Base-by-base conservation (phyloP, 2,329 filamentous ascomycete species). In the Cordyceps militaris region DNA sequence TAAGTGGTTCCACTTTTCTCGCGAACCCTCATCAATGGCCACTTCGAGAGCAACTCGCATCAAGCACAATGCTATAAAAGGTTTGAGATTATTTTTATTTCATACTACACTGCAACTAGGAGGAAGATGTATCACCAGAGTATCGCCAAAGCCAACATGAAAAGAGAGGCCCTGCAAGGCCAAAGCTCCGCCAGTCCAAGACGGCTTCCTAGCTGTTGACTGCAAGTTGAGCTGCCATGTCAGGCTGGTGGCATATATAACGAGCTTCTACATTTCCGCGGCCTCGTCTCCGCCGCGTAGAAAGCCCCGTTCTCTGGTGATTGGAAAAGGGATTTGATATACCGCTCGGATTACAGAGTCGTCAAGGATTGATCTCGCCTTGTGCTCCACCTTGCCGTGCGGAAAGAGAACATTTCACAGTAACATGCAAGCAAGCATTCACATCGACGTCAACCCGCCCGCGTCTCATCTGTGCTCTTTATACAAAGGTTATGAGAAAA, bases 321-420 rank as follows among this genome's bases (percentile, higher is more conserved):
- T 24, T 21, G 14, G 6, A 11, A 58, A n/a, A n/a, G n/a, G 61
- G 44, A 57, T 60, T 81, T 75, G 62, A 79, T 87, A 61, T 87
- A 82, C 83, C 84, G 84, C 84, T 85, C 83, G 82, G 83, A 86
- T 86, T 87, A 87, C 84, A 86, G 81, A 86, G 83, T 79, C 77
- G 74, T 79, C 83, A 87, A 87, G 84, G 84, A 87, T 83, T 75
- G 76, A 70, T 84, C 84, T 86, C 82, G 81, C 84, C 84, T 87
- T 87, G 83, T 82, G 82, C 84, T 87, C 83, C 84, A 87, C 84
- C 84, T 83, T 79, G 82, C 82, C 83, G 81, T 84, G 84, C 84
- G 84, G 82, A 54, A 24, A 52, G 60, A 46, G 19, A 60, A 28
- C 59, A 49, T 30, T 19, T 32, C 42, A 23, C 60, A n/a, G n/a